Percentiles rank a stretch among this genome's conserved stretches.
Conservation (phyloP, 2,329 filamentous ascomycete species). For the Bipolaris cookei region DNA sequence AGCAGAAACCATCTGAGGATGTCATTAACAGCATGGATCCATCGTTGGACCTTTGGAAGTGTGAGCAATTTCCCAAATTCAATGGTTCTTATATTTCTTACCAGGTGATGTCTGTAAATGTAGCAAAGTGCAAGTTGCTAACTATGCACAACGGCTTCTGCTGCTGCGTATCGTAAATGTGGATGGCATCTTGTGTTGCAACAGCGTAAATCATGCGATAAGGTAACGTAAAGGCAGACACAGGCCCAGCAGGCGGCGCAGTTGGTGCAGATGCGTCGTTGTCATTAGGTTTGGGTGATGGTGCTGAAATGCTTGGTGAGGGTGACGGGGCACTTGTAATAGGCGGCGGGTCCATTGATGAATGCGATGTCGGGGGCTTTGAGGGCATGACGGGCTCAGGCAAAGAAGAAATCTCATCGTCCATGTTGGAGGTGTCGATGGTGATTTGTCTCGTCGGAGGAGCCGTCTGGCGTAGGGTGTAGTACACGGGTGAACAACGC, state of each 20-base stretch:
- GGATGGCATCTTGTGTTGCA: constrained; percentile 91
- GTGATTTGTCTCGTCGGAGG: constrained; percentile 85
- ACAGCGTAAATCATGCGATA: constrained; percentile 97
- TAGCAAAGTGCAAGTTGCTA: constrained; percentile 96
- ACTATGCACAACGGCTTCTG: constrained; percentile 91
- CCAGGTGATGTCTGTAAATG: constrained; percentile 96
- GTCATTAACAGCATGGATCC: constrained; percentile 85
- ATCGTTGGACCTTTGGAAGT: constrained; percentile 69
- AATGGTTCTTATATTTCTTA: constrained; percentile 50
- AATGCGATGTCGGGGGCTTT: constrained; percentile 63
- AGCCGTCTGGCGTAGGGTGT: constrained; percentile 72
- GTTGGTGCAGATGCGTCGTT: constrained; percentile 61
- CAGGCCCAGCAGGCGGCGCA: constrained; percentile 53
- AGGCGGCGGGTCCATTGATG: constrained; percentile 84
- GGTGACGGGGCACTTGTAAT: constrained; percentile 62
- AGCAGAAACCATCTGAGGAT: constrained; percentile 98
- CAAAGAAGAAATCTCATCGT: constrained; percentile 81
- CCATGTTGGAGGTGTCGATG: constrained; percentile 87
- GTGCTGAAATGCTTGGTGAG: constrained; percentile 57
- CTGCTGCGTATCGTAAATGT: constrained; percentile 97
- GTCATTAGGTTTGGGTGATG: constrained; percentile 61
- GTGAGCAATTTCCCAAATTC: constrained; percentile 10
- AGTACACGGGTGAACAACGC: constrained; percentile 89
- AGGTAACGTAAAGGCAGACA: constrained; percentile 78
- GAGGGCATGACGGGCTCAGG: constrained; percentile 75